A percentile compares a stretch with the other conserved stretches of the same genome.
Conservation (phyloP, 1,284 basidiomycete genomes). For the Sporisorium sorghi region DNA sequence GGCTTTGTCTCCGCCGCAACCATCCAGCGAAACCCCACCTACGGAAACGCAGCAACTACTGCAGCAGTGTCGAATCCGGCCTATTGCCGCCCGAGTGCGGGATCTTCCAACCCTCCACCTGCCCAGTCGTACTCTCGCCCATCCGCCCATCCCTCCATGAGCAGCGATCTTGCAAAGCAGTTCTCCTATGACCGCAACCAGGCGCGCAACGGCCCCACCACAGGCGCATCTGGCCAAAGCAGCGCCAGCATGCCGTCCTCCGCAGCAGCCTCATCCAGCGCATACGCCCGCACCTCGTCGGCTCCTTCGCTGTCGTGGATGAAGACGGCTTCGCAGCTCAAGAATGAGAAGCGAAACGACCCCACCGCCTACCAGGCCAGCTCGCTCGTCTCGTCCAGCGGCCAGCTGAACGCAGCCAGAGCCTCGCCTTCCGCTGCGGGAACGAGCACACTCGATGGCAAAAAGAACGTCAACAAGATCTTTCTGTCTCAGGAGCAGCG, state of each 20-base stretch:
- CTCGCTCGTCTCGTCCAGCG: conserved; percentile 22
- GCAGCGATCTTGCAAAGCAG: conserved; percentile 23
- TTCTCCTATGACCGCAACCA: conserved; percentile 30
- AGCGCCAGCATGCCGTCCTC: not conserved
- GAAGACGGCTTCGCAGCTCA: conserved; percentile 46
- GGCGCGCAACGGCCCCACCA: not conserved
- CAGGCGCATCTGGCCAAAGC: not conserved
- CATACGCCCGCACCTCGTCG: conserved; percentile 23
- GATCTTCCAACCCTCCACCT: not conserved
- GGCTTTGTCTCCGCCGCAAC: conserved; percentile 28
- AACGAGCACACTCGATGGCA: not conserved
- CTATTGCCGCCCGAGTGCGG: not conserved
- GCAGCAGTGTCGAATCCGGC: conserved; percentile 2
- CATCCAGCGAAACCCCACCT: conserved; percentile 6
- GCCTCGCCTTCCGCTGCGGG: conserved; percentile 13
- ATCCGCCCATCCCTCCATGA: conserved; percentile 17
- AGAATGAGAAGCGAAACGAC: conserved; percentile 30
- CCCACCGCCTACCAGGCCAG: conserved; percentile 31
- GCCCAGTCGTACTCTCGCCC: conserved; percentile 1
- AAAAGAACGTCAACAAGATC: conserved; percentile 51
- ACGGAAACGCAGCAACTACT: conserved; percentile 8
- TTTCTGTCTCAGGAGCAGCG: conserved; percentile 64
- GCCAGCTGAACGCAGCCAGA: conserved; percentile 6
- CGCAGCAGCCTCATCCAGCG: not conserved
- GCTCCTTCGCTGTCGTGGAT: conserved; percentile 35